Conservation (phyloP, 768 basidiomycete species). For the Lentinula sp. region DNA sequence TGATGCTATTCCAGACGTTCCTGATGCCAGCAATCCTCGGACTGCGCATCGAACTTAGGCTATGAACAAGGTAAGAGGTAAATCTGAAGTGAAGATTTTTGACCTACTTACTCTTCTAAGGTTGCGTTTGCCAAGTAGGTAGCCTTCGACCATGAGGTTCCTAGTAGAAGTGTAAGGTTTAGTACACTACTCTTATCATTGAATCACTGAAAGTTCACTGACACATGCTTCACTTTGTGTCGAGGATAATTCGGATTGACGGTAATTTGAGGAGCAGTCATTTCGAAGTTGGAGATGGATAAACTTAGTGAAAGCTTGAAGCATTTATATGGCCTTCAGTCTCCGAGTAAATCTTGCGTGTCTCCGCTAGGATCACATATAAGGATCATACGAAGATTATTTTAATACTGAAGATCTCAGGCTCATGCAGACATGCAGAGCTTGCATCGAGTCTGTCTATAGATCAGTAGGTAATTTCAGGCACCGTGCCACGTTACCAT, state of each 20-base stretch:
- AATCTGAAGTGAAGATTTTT: background rate
- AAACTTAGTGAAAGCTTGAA: background rate
- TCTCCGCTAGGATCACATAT: slow-evolving; percentile 2
- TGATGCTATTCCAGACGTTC: slow-evolving; percentile 52
- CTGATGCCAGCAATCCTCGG: slow-evolving; percentile 65
- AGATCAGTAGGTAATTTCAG: too few relatives aligned
- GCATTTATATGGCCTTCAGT: slow-evolving; percentile 5
- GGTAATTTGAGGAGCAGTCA: slow-evolving; percentile 48
- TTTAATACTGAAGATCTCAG: background rate
- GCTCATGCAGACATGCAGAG: too few relatives aligned
- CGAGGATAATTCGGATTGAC: slow-evolving; percentile 31
- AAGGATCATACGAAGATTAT: background rate
- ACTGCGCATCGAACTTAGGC: slow-evolving; percentile 72
- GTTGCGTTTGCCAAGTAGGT: slow-evolving; percentile 74
- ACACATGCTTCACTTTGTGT: slow-evolving; percentile 69
- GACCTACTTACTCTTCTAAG: slow-evolving; percentile 66
- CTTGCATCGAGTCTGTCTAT: too few relatives aligned
- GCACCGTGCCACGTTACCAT: too few relatives aligned
- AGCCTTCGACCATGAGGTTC: slow-evolving; percentile 73
- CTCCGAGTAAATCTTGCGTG: slow-evolving; percentile 1
- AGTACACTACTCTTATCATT: background rate
- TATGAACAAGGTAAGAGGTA: slow-evolving; percentile 20
- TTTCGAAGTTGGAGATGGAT: slow-evolving; percentile 16
- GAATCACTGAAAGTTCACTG: slow-evolving; percentile 19
- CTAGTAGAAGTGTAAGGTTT: slow-evolving; percentile 24